phyloP scores from a whole-genome alignment of 2,329 filamentous ascomycete species.

The Ceratocystiopsis brevicomis region DNA sequence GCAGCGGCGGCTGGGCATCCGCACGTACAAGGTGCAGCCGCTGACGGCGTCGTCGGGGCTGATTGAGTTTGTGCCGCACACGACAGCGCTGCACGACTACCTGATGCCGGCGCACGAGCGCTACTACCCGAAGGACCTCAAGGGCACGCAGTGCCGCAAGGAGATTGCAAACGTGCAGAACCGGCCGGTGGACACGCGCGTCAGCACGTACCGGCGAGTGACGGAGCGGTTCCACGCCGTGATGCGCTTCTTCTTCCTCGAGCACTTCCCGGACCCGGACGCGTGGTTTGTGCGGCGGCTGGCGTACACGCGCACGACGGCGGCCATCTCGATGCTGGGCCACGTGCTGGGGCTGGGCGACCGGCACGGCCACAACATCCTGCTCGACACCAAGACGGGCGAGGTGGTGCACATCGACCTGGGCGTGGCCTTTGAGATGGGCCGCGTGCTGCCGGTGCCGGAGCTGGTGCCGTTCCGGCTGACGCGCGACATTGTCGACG shows the following conservation, averaged over 20 bases:
- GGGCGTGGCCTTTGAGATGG: constrained; percentile 91
- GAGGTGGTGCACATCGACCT: constrained; percentile 96
- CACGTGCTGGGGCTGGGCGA: constrained; percentile 87
- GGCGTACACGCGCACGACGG: constrained; percentile 83
- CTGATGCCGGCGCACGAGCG: constrained; percentile 75
- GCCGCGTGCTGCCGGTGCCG: constrained; percentile 82
- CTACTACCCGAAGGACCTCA: constrained; percentile 73
- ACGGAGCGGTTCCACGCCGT: constrained; percentile 75
- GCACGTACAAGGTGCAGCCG: constrained; percentile 93
- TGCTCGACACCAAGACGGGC: constrained; percentile 73
- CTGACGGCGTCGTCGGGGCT: constrained; percentile 70
- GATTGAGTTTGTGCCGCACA: constrained; percentile 93
- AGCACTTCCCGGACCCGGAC: constrained; percentile 80
- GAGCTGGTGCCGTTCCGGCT: constrained; percentile 92
- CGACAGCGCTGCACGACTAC: constrained; percentile 79
- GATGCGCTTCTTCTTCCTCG: constrained; percentile 93
- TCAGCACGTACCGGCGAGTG: constrained; percentile 60
- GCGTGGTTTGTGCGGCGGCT: constrained; percentile 85
- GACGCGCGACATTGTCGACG: constrained; percentile 87
- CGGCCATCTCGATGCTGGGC: constrained; percentile 86
- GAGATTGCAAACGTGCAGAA: constrained; percentile 57
- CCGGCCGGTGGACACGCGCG: constrained; percentile 48
- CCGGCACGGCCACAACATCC: constrained; percentile 89
- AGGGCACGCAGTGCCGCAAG: constrained; percentile 55
- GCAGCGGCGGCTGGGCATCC: constrained; percentile 72